phyloP scores from a whole-genome alignment of 2,329 filamentous ascomycete species.

The Clarireedia homoeocarpa region DNA sequence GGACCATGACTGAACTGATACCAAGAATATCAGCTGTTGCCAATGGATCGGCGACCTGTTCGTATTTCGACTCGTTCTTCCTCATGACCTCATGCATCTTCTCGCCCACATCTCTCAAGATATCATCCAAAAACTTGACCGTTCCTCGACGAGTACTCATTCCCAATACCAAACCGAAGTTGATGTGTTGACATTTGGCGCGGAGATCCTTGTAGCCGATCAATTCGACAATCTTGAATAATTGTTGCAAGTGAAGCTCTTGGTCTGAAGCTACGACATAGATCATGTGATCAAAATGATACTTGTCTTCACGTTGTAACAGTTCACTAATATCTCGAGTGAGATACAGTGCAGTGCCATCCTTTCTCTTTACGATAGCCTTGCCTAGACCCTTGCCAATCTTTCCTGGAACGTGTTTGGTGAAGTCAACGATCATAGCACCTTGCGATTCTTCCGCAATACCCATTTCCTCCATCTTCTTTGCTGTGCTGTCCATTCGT shows the following conservation, averaged over 20 bases:
- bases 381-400: conserved; percentile 62
- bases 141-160: conserved; percentile 67
- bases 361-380: conserved; percentile 63
- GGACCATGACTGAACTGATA: conserved; percentile 93
- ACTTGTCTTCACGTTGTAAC: conserved; percentile 54
- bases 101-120: conserved; percentile 72
- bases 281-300: conserved; percentile 70
- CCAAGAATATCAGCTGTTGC: conserved; percentile 80
- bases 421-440: conserved; percentile 65
- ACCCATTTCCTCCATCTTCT: conserved; percentile 53
- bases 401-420: conserved; percentile 58
- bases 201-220: conserved; percentile 62
- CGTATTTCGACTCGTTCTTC: conserved; percentile 84
- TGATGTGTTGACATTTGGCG: conserved; percentile 63
- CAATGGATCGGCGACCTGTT: conserved; percentile 77
- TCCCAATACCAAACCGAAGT: conserved; percentile 64
- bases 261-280: conserved; percentile 70
- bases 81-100: conserved; percentile 98
- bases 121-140: conserved; percentile 66
- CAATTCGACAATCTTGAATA: conserved; percentile 70
- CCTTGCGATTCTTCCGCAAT: conserved; percentile 65
- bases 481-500: conserved; percentile 56
- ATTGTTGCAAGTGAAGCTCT: conserved; percentile 63
- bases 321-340: conserved; percentile 73
- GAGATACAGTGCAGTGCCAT: conserved; percentile 70